Percentiles rank a stretch among this genome's conserved stretches.
These are phyloP conservation scores for Ramaria rubella DNA, from an alignment of 768 basidiomycete species.

Conservation along the genomic window DNA sequence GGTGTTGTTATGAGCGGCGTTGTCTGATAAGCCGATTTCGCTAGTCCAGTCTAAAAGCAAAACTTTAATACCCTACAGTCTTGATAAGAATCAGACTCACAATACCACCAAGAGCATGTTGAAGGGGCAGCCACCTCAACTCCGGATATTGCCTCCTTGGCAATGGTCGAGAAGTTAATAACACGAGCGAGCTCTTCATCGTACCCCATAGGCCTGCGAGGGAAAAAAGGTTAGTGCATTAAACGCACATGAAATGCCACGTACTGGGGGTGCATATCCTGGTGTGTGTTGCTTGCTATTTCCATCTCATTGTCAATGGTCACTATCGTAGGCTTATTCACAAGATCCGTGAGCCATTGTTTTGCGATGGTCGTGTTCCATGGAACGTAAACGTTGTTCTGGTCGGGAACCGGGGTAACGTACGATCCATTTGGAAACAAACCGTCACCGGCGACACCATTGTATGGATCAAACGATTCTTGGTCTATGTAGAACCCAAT, in stretches of 20 bases:
- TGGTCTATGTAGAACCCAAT: slow-evolving; percentile 31
- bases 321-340: slow-evolving; percentile 42
- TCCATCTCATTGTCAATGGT: slow-evolving; percentile 54
- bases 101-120: slow-evolving; percentile 26
- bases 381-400: slow-evolving; percentile 34
- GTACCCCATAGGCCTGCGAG: slow-evolving; percentile 36
- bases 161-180: slow-evolving; percentile 33
- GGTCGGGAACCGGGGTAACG: slow-evolving; percentile 34
- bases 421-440: slow-evolving; percentile 41
- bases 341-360: slow-evolving; percentile 39
- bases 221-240: not conserved
- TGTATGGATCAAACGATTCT: slow-evolving; percentile 39
- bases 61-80: not conserved
- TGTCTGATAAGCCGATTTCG: slow-evolving; percentile 40
- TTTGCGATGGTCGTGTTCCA: slow-evolving; percentile 43
- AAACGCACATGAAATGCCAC: slow-evolving; percentile 11
- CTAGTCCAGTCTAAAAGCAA: slow-evolving; percentile 48
- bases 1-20: slow-evolving; percentile 42
- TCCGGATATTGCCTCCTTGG: slow-evolving; percentile 39
- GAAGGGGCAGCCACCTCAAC: slow-evolving; percentile 44
- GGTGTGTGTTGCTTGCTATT: slow-evolving; percentile 46
- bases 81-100: slow-evolving; percentile 20
- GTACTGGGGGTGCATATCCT: slow-evolving; percentile 50
- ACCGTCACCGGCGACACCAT: slow-evolving; percentile 44
- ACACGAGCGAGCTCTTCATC: slow-evolving; percentile 47